phyloP scores from a whole-genome alignment of 371 early-diverging fungal species.

The Globomyces sp. region DNA sequence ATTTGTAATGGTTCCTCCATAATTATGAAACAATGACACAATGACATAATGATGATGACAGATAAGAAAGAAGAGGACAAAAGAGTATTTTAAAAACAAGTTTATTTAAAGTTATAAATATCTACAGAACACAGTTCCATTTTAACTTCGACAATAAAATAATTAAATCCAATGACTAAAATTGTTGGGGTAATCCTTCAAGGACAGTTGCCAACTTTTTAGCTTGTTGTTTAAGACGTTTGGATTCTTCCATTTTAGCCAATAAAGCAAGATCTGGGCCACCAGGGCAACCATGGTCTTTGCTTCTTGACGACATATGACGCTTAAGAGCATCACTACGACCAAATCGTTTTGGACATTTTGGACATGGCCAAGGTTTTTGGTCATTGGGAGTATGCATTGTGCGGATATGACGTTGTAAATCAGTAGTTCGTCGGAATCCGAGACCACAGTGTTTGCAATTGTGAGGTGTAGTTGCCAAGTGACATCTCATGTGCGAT shows the following conservation, averaged over 20 bases:
- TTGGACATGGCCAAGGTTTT: constrained; percentile 15
- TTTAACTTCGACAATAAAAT: too few relatives aligned
- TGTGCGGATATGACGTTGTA: constrained; percentile 17
- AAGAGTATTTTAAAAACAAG: too few relatives aligned
- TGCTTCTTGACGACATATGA: constrained; percentile 13
- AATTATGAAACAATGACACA: too few relatives aligned
- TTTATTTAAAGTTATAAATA: too few relatives aligned
- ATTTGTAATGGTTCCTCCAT: too few relatives aligned
- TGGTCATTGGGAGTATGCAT: constrained; percentile 19
- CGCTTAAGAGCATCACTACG: constrained; percentile 14
- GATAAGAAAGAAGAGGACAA: too few relatives aligned
- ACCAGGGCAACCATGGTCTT: constrained; percentile 15
- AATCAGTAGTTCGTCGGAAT: constrained; percentile 14
- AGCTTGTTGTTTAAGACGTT: neutral
- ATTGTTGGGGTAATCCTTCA: neutral
- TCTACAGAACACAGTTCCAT: too few relatives aligned
- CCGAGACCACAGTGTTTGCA: constrained; percentile 17
- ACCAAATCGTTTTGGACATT: constrained; percentile 15
- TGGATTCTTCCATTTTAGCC: constrained; percentile 14
- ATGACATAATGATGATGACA: too few relatives aligned
- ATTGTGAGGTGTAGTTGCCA: constrained; percentile 11
- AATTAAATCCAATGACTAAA: too few relatives aligned
- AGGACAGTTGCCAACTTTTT: neutral
- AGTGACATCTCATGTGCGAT: constrained; percentile 10
- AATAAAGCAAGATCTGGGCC: constrained; percentile 10